Evolutionary conservation across 2,329 filamentous ascomycete genomes (phyloP).

Genomic region (Sclerotinia borealis): DNA sequence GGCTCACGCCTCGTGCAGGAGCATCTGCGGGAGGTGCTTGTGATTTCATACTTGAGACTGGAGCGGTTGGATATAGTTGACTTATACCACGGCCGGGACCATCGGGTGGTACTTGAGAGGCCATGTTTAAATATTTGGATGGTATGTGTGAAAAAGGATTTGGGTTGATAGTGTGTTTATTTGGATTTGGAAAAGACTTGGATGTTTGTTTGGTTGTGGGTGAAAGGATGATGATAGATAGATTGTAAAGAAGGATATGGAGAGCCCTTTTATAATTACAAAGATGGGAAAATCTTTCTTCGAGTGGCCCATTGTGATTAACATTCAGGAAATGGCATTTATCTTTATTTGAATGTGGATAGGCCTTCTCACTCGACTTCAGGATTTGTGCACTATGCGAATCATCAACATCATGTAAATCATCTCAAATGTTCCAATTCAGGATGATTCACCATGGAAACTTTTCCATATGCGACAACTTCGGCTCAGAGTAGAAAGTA

Average conservation of each 20-base stretch:
- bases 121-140: not conserved
- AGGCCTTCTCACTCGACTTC: not conserved
- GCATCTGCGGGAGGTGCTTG: not conserved
- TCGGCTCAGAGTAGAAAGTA: too few species aligned
- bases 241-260: not conserved
- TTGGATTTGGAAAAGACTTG: not conserved
- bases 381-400: not conserved
- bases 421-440: not conserved
- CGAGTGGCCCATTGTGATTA: not conserved
- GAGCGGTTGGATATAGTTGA: not conserved
- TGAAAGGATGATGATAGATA: not conserved
- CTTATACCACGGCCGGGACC: not conserved
- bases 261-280: not conserved
- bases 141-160: too few species aligned
- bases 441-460: not conserved
- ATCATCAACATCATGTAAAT: not conserved
- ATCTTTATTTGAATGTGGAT: not conserved
- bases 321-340: not conserved
- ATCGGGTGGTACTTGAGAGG: not conserved
- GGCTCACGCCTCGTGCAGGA: not conserved
- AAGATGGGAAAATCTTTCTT: rapidly evolving
- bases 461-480: not conserved
- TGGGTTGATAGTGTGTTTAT: too few species aligned
- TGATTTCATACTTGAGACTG: not conserved
- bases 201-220: not conserved